Evolutionary conservation across 495 filamentous ascomycete genomes (phyloP).

Genomic region (Hypoxylon lienhwacheense): DNA sequence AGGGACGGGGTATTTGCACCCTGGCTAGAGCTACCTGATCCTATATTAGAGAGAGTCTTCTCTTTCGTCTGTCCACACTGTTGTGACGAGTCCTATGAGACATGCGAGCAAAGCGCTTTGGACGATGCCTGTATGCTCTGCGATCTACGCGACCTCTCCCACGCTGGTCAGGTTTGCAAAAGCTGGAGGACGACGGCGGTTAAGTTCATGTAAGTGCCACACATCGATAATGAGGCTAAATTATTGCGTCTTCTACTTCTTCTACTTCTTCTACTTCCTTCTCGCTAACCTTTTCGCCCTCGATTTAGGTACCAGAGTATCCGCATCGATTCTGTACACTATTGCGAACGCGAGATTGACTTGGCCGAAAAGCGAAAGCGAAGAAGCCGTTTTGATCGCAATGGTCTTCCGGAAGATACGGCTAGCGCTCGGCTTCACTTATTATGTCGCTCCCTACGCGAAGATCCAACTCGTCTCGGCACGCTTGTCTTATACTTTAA

Average conservation of each 20-base stretch:
- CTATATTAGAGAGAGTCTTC: conserved; percentile 74
- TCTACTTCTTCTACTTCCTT: conserved; percentile 6
- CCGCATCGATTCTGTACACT: conserved; percentile 92
- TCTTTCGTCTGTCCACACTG: conserved; percentile 81
- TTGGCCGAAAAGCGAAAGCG: conserved; percentile 76
- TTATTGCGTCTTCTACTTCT: background rate
- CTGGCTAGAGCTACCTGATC: conserved; percentile 57
- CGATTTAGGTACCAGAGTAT: conserved; percentile 76
- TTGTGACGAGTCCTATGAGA: conserved; percentile 72
- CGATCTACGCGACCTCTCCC: conserved; percentile 87
- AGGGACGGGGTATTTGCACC: conserved; percentile 27
- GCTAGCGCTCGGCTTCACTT: conserved; percentile 73
- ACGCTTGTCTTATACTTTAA: conserved; percentile 74
- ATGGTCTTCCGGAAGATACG: conserved; percentile 76
- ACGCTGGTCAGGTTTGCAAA: conserved; percentile 71
- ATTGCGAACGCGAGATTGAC: conserved; percentile 82
- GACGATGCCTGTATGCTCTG: conserved; percentile 94
- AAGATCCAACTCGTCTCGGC: conserved; percentile 65
- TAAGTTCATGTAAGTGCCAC: conserved; percentile 60
- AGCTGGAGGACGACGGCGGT: conserved; percentile 65
- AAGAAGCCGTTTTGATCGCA: conserved; percentile 71
- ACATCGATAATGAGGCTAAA: background rate
- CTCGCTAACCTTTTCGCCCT: conserved; percentile 14
- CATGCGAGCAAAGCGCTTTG: conserved; percentile 77
- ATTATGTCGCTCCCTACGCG: conserved; percentile 77